Percentiles rank a stretch among this genome's conserved stretches.
phyloP scores from a whole-genome alignment of 2,329 filamentous ascomycete species.

The Epichloe sibirici region DNA sequence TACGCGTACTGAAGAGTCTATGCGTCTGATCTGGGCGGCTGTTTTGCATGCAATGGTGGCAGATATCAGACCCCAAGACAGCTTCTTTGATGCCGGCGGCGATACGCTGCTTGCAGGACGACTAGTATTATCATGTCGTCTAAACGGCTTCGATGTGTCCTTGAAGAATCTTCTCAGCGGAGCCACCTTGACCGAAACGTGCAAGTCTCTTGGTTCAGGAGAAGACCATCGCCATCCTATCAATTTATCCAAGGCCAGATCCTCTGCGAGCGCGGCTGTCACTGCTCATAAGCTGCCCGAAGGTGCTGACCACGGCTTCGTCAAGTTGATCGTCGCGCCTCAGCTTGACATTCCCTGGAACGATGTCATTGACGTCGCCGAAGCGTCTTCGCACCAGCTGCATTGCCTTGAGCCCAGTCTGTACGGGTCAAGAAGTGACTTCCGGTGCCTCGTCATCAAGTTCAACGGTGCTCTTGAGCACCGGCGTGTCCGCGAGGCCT shows the following conservation, averaged over 20 bases:
- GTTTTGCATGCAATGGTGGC: constrained; percentile 27
- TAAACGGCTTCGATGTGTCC: constrained; percentile 27
- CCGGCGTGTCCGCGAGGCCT: constrained; percentile 33
- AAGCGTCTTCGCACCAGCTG: constrained; percentile 36
- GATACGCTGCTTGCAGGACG: constrained; percentile 31
- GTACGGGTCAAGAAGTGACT: constrained; percentile 29
- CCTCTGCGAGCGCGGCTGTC: constrained; percentile 5
- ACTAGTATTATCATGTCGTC: constrained; percentile 32
- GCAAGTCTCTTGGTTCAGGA: constrained; percentile 18
- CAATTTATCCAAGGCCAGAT: neutral
- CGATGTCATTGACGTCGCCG: constrained; percentile 34
- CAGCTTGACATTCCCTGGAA: constrained; percentile 29
- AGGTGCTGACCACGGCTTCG: constrained; percentile 20
- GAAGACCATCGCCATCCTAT: constrained; percentile 2
- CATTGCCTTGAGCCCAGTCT: constrained; percentile 36
- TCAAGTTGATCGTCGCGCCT: constrained; percentile 29
- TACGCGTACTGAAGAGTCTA: constrained; percentile 33
- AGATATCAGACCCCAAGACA: constrained; percentile 29
- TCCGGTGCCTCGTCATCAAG: constrained; percentile 36
- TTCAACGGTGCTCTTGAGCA: constrained; percentile 31
- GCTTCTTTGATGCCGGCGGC: constrained; percentile 35
- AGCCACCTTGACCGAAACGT: constrained; percentile 32
- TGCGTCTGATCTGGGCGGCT: constrained; percentile 35
- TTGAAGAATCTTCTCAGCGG: constrained; percentile 31
- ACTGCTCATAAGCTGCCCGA: constrained; percentile 5